These are phyloP conservation scores for Gaertneriomyces semiglobifer DNA, from an alignment of 192 early-diverging fungal species.

Conservation along the genomic window DNA sequence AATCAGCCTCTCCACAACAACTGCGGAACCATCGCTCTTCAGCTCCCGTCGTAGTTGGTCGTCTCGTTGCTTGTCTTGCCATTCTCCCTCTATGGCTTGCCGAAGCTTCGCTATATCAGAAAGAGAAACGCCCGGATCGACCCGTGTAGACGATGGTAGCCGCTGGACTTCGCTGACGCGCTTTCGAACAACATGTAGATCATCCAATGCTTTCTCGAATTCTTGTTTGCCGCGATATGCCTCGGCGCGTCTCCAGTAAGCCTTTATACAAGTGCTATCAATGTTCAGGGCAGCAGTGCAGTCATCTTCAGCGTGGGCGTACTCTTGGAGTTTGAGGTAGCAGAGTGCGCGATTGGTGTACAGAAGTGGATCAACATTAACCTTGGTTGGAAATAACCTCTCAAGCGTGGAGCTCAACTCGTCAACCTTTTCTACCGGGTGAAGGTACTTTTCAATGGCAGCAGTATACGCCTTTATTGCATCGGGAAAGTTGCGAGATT, in stretches of 20 bases:
- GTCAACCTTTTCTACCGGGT: neutral
- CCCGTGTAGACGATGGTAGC: too few species aligned
- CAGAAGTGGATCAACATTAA: constrained; percentile 6
- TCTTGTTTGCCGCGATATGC: constrained; percentile 11
- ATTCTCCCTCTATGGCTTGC: constrained; percentile 3
- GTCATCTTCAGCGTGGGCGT: constrained; percentile 55
- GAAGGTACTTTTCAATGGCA: constrained; percentile 25
- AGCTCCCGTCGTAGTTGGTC: constrained; percentile 9
- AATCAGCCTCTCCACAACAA: constrained; percentile 8
- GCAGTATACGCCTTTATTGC: constrained; percentile 35
- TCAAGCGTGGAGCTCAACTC: neutral
- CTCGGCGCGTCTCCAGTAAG: constrained; percentile 27
- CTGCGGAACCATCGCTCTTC: neutral
- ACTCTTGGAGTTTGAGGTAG: constrained; percentile 63
- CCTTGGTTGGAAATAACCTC: neutral
- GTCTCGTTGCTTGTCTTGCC: neutral
- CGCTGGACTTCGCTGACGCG: too few species aligned
- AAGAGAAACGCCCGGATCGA: constrained; percentile 10
- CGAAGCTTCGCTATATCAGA: constrained; percentile 7
- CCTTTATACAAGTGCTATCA: constrained; percentile 50
- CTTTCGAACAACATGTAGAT: neutral
- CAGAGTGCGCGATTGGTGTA: constrained; percentile 81
- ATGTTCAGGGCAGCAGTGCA: constrained; percentile 63
- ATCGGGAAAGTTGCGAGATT: constrained; percentile 19
- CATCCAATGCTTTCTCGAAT: constrained; percentile 18